Conservation (phyloP, 169 alveolate species). For the Cyclospora cayetanensis region DNA sequence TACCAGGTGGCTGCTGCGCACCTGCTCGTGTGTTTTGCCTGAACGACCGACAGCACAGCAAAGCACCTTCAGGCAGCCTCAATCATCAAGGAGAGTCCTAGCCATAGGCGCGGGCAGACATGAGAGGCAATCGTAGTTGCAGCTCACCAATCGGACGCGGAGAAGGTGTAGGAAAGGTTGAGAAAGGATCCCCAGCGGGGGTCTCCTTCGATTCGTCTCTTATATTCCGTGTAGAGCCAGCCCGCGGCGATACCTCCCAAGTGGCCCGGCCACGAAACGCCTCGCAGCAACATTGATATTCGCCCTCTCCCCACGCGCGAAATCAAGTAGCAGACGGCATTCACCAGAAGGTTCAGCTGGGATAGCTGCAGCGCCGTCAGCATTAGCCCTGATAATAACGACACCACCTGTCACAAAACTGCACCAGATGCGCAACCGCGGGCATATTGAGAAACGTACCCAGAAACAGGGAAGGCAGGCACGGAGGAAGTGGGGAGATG, state of each 20-base stretch:
- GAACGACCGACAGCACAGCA: background rate
- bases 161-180: background rate
- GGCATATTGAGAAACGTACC: no score
- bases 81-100: background rate
- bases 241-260: constrained; percentile 66
- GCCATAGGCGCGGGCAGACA: background rate
- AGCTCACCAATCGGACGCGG: constrained; percentile 31
- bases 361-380: constrained; percentile 22
- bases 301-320: background rate
- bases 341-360: background rate
- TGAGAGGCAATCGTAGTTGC: background rate
- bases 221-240: constrained; percentile 17
- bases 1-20: background rate
- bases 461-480: no score
- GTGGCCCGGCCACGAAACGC: constrained; percentile 57
- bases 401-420: no score
- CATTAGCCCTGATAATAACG: background rate
- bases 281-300: background rate
- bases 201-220: constrained; percentile 11
- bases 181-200: constrained; percentile 27
- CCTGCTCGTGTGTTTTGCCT: background rate
- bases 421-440: no score
- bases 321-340: background rate
- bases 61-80: background rate
- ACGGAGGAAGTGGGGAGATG: no score